Conservation (phyloP, 2,329 filamentous ascomycete species). For the Coniochaeta sp. region DNA sequence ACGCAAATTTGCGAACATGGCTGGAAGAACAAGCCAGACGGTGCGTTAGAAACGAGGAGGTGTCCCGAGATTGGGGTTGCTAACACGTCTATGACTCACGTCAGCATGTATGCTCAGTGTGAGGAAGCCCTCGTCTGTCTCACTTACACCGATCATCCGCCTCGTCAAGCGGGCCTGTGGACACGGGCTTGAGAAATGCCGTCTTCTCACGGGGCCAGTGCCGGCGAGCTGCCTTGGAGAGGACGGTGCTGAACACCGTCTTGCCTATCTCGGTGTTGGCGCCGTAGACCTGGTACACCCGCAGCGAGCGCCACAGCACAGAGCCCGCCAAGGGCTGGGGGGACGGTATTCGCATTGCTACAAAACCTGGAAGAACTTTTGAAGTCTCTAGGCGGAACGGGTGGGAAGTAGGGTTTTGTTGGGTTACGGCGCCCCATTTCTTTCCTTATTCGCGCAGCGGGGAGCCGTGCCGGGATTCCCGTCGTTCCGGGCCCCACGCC, state of each 20-base stretch:
- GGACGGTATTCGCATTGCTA: not conserved
- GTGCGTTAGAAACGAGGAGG: conserved; percentile 2
- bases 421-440: no score
- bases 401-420: no score
- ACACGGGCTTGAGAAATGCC: conserved; percentile 73
- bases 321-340: conserved; percentile 33
- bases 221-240: conserved; percentile 55
- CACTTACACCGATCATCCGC: conserved; percentile 50
- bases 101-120: no score
- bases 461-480: no score
- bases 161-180: conserved; percentile 63
- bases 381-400: no score
- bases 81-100: conserved; percentile 17
- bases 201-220: conserved; percentile 38
- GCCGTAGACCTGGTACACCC: conserved; percentile 69
- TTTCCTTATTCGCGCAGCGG: no score
- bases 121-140: conserved; percentile 31
- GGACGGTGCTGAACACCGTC: conserved; percentile 68
- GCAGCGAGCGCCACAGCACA: conserved; percentile 60
- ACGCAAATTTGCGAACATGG: conserved; percentile 55
- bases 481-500: no score
- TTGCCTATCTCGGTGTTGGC: conserved; percentile 83
- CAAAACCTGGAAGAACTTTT: no score
- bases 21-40: not conserved
- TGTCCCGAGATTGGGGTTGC: not conserved